phyloP scores from a whole-genome alignment of 2,329 filamentous ascomycete genomes.

The Bipolaris zeicola region DNA sequence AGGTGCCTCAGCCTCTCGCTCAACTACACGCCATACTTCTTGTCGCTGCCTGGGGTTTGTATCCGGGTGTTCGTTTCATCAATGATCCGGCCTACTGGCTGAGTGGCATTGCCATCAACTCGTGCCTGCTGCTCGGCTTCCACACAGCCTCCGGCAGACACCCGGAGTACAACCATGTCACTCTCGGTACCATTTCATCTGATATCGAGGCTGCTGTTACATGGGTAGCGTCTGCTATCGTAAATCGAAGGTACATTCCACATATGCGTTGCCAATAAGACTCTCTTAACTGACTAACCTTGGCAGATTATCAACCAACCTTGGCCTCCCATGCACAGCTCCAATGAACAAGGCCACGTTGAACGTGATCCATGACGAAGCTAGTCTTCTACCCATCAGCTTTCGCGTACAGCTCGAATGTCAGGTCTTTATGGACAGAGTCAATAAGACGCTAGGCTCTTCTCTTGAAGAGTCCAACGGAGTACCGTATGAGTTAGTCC shows the following conservation, averaged over 20 bases:
- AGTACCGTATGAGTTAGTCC: not conserved
- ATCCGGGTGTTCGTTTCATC: not conserved
- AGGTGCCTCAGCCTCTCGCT: not conserved
- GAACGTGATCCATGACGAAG: not conserved
- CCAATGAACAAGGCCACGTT: not conserved
- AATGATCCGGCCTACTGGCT: not conserved
- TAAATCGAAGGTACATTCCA: not conserved
- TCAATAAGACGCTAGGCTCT: not conserved
- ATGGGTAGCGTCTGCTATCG: not conserved
- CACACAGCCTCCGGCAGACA: not conserved
- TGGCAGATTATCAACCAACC: not conserved
- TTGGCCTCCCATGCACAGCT: not conserved
- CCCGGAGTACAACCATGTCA: not conserved
- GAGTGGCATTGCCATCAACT: not conserved
- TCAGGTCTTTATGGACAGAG: not conserved
- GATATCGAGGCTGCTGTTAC: not conserved
- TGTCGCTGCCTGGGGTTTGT: not conserved
- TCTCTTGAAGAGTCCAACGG: not conserved
- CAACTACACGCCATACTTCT: not conserved
- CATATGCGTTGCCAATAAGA: not conserved
- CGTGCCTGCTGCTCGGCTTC: conserved; percentile 1
- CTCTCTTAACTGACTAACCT: not conserved
- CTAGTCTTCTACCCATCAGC: not conserved
- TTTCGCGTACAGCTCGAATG: not conserved
- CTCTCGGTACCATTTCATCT: not conserved